Percentiles rank a stretch among this genome's conserved stretches.
Conservation (phyloP, 2,329 filamentous ascomycete genomes). For the Cadophora luteo-olivacea region DNA sequence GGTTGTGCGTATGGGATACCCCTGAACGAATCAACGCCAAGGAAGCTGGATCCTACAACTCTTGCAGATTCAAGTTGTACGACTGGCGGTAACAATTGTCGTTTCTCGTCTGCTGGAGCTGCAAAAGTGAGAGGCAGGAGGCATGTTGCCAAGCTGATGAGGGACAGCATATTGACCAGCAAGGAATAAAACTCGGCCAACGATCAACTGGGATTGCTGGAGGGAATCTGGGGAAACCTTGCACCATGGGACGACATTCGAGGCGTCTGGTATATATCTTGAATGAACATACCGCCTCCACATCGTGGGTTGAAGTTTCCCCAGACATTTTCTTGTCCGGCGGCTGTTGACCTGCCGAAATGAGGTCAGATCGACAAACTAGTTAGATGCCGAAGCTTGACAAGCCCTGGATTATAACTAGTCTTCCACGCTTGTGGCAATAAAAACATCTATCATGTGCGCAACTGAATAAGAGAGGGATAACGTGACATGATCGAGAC, state of each 20-base stretch:
- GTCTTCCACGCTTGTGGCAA: neutral
- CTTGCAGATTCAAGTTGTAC: slow-evolving; percentile 26
- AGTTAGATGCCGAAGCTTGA: slow-evolving; percentile 8
- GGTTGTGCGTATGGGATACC: slow-evolving; percentile 79
- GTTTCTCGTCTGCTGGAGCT: slow-evolving; percentile 26
- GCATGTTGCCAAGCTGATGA: slow-evolving; percentile 24
- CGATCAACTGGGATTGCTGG: neutral
- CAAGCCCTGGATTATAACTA: neutral
- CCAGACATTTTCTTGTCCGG: neutral
- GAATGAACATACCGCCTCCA: neutral
- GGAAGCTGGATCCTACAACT: slow-evolving; percentile 28
- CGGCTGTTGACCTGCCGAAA: neutral
- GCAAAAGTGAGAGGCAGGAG: slow-evolving; percentile 25
- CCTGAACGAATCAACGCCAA: slow-evolving; percentile 33
- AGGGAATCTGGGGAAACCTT: slow-evolving; percentile 2
- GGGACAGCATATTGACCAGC: slow-evolving; percentile 18
- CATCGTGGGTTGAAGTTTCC: neutral
- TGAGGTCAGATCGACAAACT: slow-evolving; percentile 12
- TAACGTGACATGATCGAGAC: neutral
- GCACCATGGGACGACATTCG: neutral
- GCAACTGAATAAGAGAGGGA: neutral
- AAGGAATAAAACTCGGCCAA: neutral
- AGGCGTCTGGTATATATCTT: neutral
- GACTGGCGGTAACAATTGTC: slow-evolving; percentile 13
- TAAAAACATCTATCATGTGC: neutral